Base-by-base conservation (phyloP, 1,284 basidiomycete genomes). In the Paramarasmius palmivorus region DNA sequence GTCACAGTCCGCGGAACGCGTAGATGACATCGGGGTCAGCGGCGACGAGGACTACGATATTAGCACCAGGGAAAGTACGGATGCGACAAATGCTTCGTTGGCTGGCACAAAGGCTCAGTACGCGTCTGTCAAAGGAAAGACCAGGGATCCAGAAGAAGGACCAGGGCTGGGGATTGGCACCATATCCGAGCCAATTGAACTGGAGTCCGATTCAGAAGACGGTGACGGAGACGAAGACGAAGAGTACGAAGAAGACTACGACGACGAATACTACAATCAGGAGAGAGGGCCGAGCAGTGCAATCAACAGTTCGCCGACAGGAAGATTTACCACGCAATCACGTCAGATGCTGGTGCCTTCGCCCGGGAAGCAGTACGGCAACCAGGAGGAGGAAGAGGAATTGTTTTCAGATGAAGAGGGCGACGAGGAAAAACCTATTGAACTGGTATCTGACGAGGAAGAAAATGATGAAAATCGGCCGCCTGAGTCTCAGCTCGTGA, bases 71-170 rank as follows among this genome's bases (percentile, higher is more conserved):
- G 63, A 62, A 36, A 56, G 57, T 15, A 12, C 29, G 12, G 58
- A 55, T 34, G 55, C 51, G 29, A 50, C 57, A 34, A 52, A 59
- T 20, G 62, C 60, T 38, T 52, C 57, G 23, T 61, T 63, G 36
- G 65, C 68, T 14, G 25, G 32, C 23, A 46, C 12, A 7, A 29
- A 46, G 25, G 29, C 25, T 29, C 44, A 29, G 17, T 26, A 46
- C 44, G 44, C 44, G 44, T 46, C 29, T 36, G 47, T 20, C 10
- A 86, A 86, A 64, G 84, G 84, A 29, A 86, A 86, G 62, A 77
- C 74, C 46, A 74, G 83, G 46, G 84, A 85, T 59, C 78, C 80
- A 5, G 67, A 78, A 41, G 80, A 82, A 57, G 81, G 81, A 9
- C 79, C 81, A 44, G 80, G 81, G 3, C 68, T 82, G 45, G 69